Evolutionary conservation across 2,329 filamentous ascomycete species (phyloP).

Genomic region (Talaromyces piceae): DNA sequence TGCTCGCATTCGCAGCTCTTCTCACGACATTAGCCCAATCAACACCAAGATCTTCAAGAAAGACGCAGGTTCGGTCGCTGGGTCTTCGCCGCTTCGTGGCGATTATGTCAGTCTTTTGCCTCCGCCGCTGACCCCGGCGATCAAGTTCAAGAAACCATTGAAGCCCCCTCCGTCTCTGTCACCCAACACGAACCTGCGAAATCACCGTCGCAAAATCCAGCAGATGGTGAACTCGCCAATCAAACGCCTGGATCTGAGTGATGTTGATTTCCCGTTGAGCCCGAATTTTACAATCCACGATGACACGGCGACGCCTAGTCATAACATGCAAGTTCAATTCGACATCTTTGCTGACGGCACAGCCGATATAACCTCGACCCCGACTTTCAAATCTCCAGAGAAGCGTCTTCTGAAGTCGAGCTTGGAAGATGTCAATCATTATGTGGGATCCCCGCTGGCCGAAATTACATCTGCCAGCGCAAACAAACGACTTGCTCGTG

Average conservation of each 20-base stretch:
- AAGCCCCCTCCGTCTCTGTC: conserved; percentile 70
- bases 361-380: conserved; percentile 31
- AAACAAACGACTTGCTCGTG: conserved; percentile 28
- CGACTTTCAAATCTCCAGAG: conserved; percentile 45
- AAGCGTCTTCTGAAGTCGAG: conserved; percentile 46
- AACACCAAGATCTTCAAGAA: conserved; percentile 33
- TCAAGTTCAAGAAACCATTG: conserved; percentile 66
- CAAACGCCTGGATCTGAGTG: conserved; percentile 35
- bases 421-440: conserved; percentile 27
- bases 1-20: conserved; percentile 82
- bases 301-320: conserved; percentile 32
- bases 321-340: conserved; percentile 43
- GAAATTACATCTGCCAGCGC: conserved; percentile 33
- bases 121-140: conserved; percentile 72
- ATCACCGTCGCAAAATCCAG: conserved; percentile 76
- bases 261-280: conserved; percentile 39
- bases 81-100: conserved; percentile 62
- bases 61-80: conserved; percentile 32
- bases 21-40: conserved; percentile 76
- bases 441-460: conserved; percentile 35
- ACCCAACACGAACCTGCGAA: conserved; percentile 82
- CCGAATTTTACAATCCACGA: conserved; percentile 47
- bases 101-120: conserved; percentile 54
- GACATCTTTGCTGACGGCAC: conserved; percentile 48
- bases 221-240: conserved; percentile 74